A percentile compares a stretch with the other conserved stretches of the same genome.
Evolutionary conservation across 2,329 filamentous ascomycete genomes (phyloP).

Genomic region (Ilyonectria mors-panacis): DNA sequence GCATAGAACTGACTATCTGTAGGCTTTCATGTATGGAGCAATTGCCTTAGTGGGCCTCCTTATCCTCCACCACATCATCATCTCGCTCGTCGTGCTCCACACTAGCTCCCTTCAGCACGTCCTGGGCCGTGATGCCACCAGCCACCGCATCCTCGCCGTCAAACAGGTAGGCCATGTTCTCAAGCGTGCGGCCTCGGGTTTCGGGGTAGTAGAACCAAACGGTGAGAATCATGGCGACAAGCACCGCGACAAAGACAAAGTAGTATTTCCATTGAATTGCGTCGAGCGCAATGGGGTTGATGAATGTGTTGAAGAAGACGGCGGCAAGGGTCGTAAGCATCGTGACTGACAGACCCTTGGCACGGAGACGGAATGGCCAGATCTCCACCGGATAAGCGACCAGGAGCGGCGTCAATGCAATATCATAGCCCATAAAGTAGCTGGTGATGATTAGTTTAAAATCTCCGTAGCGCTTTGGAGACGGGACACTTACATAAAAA

Average conservation of each 20-base stretch:
- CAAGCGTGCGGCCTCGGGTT: slow-evolving; percentile 36
- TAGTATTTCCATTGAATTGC: slow-evolving; percentile 40
- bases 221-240: slow-evolving; percentile 23
- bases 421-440: slow-evolving; percentile 59
- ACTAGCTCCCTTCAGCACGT: slow-evolving; percentile 8
- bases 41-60: not conserved
- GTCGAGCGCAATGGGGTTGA: slow-evolving; percentile 43
- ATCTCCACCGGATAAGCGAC: slow-evolving; percentile 43
- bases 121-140: slow-evolving; percentile 11
- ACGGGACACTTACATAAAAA: slow-evolving; percentile 36
- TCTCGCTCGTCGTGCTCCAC: slow-evolving; percentile 16
- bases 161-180: slow-evolving; percentile 39
- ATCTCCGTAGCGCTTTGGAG: not conserved
- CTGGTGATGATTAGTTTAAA: slow-evolving; percentile 39
- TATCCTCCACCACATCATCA: not conserved
- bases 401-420: slow-evolving; percentile 67
- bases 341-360: slow-evolving; percentile 41
- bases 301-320: slow-evolving; percentile 41
- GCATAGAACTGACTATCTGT: not conserved
- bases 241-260: slow-evolving; percentile 32
- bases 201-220: slow-evolving; percentile 32
- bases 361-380: slow-evolving; percentile 40
- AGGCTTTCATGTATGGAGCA: not conserved
- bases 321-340: slow-evolving; percentile 36
- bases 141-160: slow-evolving; percentile 22